Evolutionary conservation across 352 stramenopile genomes (phyloP), one percentile per base, ranked within the genome.

Genomic region (Phytophthora tentaculata): DNA sequence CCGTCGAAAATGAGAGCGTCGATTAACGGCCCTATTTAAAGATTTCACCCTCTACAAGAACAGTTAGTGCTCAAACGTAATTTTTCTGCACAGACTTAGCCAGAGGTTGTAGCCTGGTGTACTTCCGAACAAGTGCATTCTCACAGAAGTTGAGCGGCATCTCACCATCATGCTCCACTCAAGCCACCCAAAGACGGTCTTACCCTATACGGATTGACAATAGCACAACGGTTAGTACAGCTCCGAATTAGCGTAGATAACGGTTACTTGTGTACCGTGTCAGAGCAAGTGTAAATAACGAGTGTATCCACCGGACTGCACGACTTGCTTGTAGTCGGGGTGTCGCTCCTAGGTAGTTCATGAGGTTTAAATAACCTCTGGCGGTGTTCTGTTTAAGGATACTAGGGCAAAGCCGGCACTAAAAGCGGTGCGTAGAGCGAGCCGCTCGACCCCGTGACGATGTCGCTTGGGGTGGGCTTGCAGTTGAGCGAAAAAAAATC

Each of bases 41-140:
- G 39, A 45, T 45, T 22, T 45, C 39, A 19, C 39, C 39, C 39
- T 45, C 39, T 22, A 45, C 14, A 45, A 45, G 39, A 45, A 45
- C 39, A 45, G 5, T 22, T 16, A 45, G 39, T 3, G 39, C 17
- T 20, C 20, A 4, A 10, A 45, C 3, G 16, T 45, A 45, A 5
- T 45, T 45, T 7, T 45, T 45, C 14, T 20, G 14, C 14, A 14
- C 20, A 20, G 39, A 3, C 13, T 45, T 45, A 20, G 39, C 9
- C 1, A 45, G 13, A 19, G 39, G 39, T 9, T 45, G 3, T 4
- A 45, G 39, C 14, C 39, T 45, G 13, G 39, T 45, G 39, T 45
- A 20, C 17, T 45, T 45, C 39, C 13, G 8, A 45, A 14, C 13
- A 14, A 45, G 39, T 20, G 39, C 17, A 45, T 45, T 45, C 39